Percentiles rank a stretch among this genome's conserved stretches.
Evolutionary conservation across 2,329 filamentous ascomycete species (phyloP).

Genomic region (Cladophialophora immunda): DNA sequence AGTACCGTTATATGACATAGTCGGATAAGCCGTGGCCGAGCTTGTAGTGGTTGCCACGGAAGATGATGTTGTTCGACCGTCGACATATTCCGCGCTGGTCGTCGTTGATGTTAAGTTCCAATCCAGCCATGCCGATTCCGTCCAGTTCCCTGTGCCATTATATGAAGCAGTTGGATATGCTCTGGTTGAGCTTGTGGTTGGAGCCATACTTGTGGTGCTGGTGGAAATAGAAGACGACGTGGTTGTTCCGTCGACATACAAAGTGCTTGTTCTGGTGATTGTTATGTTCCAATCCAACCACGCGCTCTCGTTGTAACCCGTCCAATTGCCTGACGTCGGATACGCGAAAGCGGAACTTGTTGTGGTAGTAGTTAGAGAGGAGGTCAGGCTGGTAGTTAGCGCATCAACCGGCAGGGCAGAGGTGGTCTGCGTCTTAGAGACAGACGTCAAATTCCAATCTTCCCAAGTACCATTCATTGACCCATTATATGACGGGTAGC

Average conservation of each 20-base stretch:
- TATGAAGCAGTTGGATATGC: neutral
- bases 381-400: neutral
- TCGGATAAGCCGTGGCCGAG: too few relatives aligned
- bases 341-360: conserved; percentile 11
- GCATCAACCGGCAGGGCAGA: neutral
- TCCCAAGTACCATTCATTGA: neutral
- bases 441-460: neutral
- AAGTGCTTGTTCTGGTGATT: neutral
- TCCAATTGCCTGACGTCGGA: conserved; percentile 12
- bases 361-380: conserved; percentile 7
- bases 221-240: neutral
- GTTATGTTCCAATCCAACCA: conserved; percentile 9
- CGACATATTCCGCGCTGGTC: too few relatives aligned
- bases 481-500: conserved; percentile 9
- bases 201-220: too few relatives aligned
- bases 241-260: neutral
- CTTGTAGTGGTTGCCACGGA: neutral
- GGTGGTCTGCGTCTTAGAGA: neutral
- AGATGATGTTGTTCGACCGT: neutral
- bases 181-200: neutral
- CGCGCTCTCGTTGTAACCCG: conserved; percentile 10
- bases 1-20: too few relatives aligned
- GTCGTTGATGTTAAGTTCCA: neutral
- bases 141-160: neutral
- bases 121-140: conserved; percentile 4